Conservation (phyloP, 345 rosid species). For the Gossypium stocksii region DNA sequence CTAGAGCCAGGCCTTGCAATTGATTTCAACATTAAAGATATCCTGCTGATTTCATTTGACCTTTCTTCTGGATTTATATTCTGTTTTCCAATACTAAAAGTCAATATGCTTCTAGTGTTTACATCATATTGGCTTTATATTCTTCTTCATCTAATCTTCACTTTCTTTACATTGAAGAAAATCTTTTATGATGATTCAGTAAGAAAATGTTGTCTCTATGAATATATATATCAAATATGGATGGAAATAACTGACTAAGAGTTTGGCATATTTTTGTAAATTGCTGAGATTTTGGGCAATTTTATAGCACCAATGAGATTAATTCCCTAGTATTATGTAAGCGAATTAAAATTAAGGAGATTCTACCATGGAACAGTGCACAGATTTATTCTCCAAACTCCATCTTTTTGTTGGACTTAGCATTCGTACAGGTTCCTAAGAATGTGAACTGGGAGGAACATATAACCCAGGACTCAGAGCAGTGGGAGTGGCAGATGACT, state of each 20-base stretch:
- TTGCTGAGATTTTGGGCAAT: neutral
- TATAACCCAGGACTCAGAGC: constrained; percentile 45
- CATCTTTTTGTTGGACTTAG: constrained; percentile 42
- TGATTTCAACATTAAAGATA: constrained; percentile 80
- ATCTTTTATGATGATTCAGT: neutral
- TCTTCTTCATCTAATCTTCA: neutral
- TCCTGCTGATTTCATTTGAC: constrained; percentile 39
- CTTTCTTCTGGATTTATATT: neutral
- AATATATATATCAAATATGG: neutral
- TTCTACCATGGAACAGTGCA: neutral
- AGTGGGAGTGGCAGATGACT: constrained; percentile 71
- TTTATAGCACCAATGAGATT: neutral
- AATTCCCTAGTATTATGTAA: neutral
- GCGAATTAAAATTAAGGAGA: neutral
- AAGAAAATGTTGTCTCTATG: neutral
- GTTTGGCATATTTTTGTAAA: neutral
- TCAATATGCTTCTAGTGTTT: neutral
- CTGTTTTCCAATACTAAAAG: neutral
- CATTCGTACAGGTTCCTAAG: constrained; percentile 82
- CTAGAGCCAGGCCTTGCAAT: constrained; percentile 77
- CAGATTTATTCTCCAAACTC: neutral
- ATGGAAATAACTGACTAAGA: neutral
- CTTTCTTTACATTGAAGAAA: constrained; percentile 5
- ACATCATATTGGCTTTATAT: neutral
- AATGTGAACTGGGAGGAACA: constrained; percentile 64